These are phyloP conservation scores for Aspergillus fumigatus DNA, from an alignment of 2,329 filamentous ascomycete genomes.

Conservation along the genomic window DNA sequence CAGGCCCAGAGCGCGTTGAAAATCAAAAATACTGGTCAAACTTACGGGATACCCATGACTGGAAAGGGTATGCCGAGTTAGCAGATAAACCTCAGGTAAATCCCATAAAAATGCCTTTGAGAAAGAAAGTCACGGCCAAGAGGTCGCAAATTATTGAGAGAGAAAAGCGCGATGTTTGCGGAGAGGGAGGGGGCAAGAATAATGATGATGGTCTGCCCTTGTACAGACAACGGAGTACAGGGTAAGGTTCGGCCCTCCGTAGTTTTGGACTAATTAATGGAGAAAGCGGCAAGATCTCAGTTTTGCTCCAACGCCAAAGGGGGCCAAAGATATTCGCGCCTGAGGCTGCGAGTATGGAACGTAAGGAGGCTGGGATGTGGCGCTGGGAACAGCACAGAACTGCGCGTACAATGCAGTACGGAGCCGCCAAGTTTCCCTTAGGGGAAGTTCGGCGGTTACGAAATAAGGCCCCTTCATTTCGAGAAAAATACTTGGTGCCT, in stretches of 20 bases:
- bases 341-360: conserved; percentile 14
- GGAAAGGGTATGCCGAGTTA: conserved; percentile 8
- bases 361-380: conserved; percentile 12
- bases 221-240: background rate
- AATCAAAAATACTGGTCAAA: conserved; percentile 14
- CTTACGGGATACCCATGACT: conserved; percentile 42
- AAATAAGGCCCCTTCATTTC: background rate
- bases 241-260: background rate
- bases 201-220: conserved; percentile 7
- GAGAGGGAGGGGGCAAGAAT: conserved; percentile 14
- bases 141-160: conserved; percentile 9
- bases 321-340: conserved; percentile 14
- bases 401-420: conserved; percentile 13
- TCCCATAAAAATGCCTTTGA: background rate
- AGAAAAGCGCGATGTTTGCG: conserved; percentile 14
- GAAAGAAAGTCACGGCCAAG: conserved; percentile 4
- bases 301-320: conserved; percentile 19
- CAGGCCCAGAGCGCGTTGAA: conserved; percentile 12
- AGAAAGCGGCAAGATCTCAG: conserved; percentile 20
- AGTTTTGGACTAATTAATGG: conserved; percentile 13
- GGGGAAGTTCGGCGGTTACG: background rate
- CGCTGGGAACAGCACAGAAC: background rate
- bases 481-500: background rate
- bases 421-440: background rate
- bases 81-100: background rate